Evolutionary conservation across 805 yeast genomes (phyloP).

Genomic region (Candida maris): DNA sequence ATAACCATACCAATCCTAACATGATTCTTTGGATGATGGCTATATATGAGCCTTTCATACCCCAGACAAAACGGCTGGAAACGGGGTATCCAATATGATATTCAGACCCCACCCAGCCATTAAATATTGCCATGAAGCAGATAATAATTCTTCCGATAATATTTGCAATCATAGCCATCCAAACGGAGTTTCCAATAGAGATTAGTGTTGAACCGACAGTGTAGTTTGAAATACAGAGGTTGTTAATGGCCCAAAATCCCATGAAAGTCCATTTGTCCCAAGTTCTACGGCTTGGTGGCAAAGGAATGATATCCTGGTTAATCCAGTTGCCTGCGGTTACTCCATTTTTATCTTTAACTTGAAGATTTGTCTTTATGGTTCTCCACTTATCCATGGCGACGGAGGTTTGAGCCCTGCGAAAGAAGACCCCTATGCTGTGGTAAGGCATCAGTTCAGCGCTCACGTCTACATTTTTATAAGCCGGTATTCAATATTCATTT

Average conservation of each 20-base stretch:
- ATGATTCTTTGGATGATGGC: conserved; percentile 42
- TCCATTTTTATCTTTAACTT: conserved; percentile 8
- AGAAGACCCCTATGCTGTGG: not conserved
- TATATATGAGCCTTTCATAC: conserved; percentile 41
- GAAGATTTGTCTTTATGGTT: conserved; percentile 1
- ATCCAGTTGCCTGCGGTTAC: conserved; percentile 9
- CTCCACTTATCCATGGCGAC: conserved; percentile 5
- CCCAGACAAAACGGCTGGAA: conserved; percentile 41
- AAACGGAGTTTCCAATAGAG: conserved; percentile 25
- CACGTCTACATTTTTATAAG: not conserved
- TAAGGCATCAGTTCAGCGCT: not conserved
- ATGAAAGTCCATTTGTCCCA: conserved; percentile 44
- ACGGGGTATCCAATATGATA: conserved; percentile 51
- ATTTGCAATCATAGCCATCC: conserved; percentile 40
- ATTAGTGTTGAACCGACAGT: conserved; percentile 20
- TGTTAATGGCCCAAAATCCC: conserved; percentile 40
- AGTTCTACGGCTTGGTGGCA: conserved; percentile 41
- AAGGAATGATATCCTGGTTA: conserved; percentile 42
- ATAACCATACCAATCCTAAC: conserved; percentile 43
- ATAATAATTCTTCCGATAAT: conserved; percentile 45
- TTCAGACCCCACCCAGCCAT: conserved; percentile 47
- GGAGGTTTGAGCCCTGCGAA: not conserved
- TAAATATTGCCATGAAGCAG: conserved; percentile 41
- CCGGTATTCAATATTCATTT: not conserved
- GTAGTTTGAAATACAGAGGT: conserved; percentile 21